Evolutionary conservation across 1,284 basidiomycete species (phyloP).

Genomic region (Apiotrichum veenhuisii): DNA sequence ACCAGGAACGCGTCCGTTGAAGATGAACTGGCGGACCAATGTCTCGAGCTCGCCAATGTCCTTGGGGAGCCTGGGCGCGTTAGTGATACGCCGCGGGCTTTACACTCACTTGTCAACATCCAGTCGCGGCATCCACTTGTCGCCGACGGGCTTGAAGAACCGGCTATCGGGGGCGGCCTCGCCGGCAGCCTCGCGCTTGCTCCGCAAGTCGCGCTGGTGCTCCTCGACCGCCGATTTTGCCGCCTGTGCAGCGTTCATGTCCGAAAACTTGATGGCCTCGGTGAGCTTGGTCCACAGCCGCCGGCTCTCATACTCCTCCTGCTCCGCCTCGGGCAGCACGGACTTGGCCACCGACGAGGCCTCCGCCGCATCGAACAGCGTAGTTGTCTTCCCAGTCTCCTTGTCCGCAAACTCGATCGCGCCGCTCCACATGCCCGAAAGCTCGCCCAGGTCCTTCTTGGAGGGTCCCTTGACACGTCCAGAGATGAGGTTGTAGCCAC

Average conservation of each 20-base stretch:
- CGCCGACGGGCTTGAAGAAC: constrained; percentile 72
- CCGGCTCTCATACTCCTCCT: constrained; percentile 73
- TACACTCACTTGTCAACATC: constrained; percentile 56
- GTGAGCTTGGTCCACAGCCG: constrained; percentile 85
- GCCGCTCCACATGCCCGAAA: constrained; percentile 87
- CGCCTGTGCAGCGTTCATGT: constrained; percentile 90
- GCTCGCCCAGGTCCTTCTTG: constrained; percentile 75
- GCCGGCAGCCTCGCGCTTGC: constrained; percentile 67
- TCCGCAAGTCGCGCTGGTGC: constrained; percentile 78
- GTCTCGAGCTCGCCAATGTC: constrained; percentile 63
- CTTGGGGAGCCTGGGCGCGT: constrained; percentile 59
- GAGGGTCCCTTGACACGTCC: constrained; percentile 65
- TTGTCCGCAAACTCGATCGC: constrained; percentile 78
- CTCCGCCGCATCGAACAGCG: constrained; percentile 80
- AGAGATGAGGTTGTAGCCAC: constrained; percentile 85
- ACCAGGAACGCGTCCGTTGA: constrained; percentile 33
- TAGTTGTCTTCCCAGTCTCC: constrained; percentile 66
- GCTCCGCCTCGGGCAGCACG: constrained; percentile 77
- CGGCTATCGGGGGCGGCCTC: constrained; percentile 58
- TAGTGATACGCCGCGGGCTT: background rate
- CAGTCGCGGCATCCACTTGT: constrained; percentile 77
- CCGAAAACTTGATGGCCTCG: constrained; percentile 75
- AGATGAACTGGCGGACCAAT: constrained; percentile 63
- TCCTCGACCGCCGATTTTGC: constrained; percentile 91
- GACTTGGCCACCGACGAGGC: constrained; percentile 73